Conservation (phyloP, 2,329 filamentous ascomycete species). For the Ceratocystis cacaofunesta region DNA sequence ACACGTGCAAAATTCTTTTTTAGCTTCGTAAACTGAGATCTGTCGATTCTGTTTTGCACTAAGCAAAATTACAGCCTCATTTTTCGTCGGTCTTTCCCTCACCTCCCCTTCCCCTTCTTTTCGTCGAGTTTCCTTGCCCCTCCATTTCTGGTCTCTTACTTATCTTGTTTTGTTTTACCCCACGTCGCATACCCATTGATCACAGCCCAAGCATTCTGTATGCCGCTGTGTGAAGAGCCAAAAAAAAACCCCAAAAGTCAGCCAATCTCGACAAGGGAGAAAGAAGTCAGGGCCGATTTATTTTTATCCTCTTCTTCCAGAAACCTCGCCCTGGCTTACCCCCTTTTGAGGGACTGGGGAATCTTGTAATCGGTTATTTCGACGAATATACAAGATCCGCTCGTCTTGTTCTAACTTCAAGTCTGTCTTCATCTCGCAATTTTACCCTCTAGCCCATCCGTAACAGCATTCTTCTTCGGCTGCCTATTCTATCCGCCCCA, state of each 20-base stretch:
- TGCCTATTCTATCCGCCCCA: neutral
- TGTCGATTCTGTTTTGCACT: neutral
- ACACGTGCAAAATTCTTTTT: neutral
- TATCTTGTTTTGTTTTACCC: conserved; percentile 6
- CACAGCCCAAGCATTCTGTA: conserved; percentile 6
- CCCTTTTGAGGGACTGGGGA: conserved; percentile 10
- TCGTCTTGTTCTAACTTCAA: neutral
- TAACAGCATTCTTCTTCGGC: neutral
- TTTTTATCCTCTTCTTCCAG: conserved; percentile 3
- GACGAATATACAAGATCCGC: neutral
- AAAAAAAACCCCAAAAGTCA: neutral
- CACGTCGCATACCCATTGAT: conserved; percentile 10
- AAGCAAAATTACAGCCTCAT: neutral
- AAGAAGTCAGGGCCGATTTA: conserved; percentile 1
- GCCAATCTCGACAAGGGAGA: conserved; percentile 1
- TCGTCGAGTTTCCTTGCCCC: neutral
- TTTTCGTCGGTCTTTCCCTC: neutral
- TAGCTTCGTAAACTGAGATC: neutral
- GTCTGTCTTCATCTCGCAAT: neutral
- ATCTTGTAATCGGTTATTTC: neutral
- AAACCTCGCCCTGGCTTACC: conserved; percentile 9
- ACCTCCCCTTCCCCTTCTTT: neutral
- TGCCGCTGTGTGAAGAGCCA: neutral
- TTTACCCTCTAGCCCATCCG: neutral
- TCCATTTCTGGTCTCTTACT: conserved; percentile 6